phyloP scores from a whole-genome alignment of 306 rosid species.

The Prunus padus region DNA sequence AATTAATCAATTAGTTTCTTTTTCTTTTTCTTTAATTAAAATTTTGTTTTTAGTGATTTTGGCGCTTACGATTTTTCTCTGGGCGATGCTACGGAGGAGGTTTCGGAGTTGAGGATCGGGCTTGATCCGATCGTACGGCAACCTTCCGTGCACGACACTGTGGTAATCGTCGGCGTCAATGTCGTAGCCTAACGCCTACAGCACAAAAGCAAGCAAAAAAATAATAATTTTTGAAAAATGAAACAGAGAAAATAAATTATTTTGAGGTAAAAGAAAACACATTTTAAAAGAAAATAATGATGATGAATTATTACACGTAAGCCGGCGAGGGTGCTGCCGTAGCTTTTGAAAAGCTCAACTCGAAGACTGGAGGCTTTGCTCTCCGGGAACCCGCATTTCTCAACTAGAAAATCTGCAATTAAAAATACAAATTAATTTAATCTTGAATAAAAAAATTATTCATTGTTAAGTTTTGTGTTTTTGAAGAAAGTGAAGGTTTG shows the following conservation, averaged over 20 bases:
- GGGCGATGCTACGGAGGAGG: constrained; percentile 54
- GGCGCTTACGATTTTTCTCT: constrained; percentile 60
- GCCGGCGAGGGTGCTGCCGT: constrained; percentile 94
- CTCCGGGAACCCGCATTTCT: constrained; percentile 68
- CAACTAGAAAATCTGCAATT: constrained; percentile 47
- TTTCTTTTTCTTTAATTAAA: not conserved
- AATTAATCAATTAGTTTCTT: not conserved
- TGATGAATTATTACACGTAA: constrained; percentile 45
- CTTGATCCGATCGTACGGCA: constrained; percentile 72
- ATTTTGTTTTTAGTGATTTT: not conserved
- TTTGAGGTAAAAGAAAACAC: not conserved
- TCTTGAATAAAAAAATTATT: not conserved
- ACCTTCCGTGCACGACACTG: constrained; percentile 85
- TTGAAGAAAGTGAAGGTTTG: not conserved
- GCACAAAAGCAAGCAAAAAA: not conserved
- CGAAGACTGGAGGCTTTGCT: constrained; percentile 59
- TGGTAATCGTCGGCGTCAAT: constrained; percentile 80
- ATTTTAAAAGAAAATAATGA: no score
- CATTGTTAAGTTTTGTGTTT: not conserved
- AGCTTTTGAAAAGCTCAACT: constrained; percentile 69
- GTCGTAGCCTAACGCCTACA: constrained; percentile 70
- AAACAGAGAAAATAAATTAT: not conserved
- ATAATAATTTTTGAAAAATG: not conserved
- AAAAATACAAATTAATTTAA: not conserved
- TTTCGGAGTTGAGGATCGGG: constrained; percentile 60